phyloP scores from a whole-genome alignment of 306 rosid genomes.

The Argentina anserina region DNA sequence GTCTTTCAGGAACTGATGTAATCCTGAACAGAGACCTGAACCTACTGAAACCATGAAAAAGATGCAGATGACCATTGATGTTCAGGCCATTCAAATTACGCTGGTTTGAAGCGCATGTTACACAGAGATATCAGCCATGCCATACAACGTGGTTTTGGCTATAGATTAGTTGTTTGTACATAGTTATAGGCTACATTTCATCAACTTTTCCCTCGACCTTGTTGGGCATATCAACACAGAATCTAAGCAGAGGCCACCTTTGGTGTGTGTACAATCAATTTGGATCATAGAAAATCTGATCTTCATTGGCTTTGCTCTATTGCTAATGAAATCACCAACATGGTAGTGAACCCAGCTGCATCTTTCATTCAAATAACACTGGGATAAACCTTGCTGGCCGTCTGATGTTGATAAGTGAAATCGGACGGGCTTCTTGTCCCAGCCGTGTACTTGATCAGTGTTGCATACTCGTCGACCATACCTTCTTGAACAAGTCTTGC shows the following conservation, averaged over 20 bases:
- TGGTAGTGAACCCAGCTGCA: conserved; percentile 62
- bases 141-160: not conserved
- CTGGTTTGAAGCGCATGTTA: not conserved
- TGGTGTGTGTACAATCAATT: conserved; percentile 87
- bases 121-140: not conserved
- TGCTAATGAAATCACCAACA: conserved; percentile 56
- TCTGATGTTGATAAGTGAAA: conserved; percentile 61
- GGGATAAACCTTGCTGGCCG: conserved; percentile 50
- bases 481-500: conserved; percentile 45
- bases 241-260: conserved; percentile 85
- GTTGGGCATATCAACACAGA: conserved; percentile 54
- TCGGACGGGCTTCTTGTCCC: conserved; percentile 75
- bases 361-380: conserved; percentile 37
- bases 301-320: conserved; percentile 18
- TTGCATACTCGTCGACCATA: conserved; percentile 53
- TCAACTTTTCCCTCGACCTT: conserved; percentile 18
- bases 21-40: not conserved
- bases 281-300: conserved; percentile 75
- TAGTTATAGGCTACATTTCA: not conserved
- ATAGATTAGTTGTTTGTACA: not conserved
- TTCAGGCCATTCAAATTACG: not conserved
- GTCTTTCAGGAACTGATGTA: not conserved
- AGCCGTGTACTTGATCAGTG: conserved; percentile 71
- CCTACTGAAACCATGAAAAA: not conserved
- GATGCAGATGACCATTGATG: not conserved